Evolutionary conservation across 2,329 filamentous ascomycete species (phyloP), one percentile per base, ranked within the genome.

Genomic region (Colletotrichum acutatum): DNA sequence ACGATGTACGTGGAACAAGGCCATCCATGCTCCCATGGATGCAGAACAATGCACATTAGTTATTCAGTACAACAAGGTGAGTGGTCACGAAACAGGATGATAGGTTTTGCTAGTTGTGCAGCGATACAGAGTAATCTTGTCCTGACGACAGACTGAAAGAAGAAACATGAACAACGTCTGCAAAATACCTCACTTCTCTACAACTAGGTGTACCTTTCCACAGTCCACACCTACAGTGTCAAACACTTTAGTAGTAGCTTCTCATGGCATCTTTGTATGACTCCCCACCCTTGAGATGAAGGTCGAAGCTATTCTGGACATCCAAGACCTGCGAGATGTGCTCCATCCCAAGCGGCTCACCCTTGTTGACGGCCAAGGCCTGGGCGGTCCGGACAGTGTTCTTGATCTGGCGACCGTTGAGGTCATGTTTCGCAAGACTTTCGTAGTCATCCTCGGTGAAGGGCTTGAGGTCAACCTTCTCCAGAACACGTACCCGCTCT

Each of bases 301-400:
- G 89, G 75, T 96, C 93, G 81, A 98, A 98, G 46, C 90, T 93
- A 81, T 94, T 91, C 28, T 93, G 92, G 2, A 97, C 94, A 56
- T 95, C 93, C n/a, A 98, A 87, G 14, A 97, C 94, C 74, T 94
- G 90, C 76, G 89, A 90, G 79, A 98, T 93, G 78, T 97, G 94
- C 62, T 87, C 87, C 92, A 97, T 95, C 66, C 90, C 89, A 37
- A 98, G 87, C 9, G 89, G 85, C 72, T 92, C 89, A 30, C 89
- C 86, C 80, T 95, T 93, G 76, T 94, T 93, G 56, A 97, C 89
- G 3, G 95, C 94, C 22, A 97, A 87, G 0, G 94, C 93, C 81
- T 97, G 94, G 2, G 94, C 94, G 0, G 94, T 95, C 68, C 93
- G 90, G 62, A 97, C 91, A 7, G 93, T 92, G 80, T 97, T 97